Evolutionary conservation across 2,329 filamentous ascomycete genomes (phyloP), one percentile per base, ranked within the genome.

Genomic region (Monosporascus sp.): DNA sequence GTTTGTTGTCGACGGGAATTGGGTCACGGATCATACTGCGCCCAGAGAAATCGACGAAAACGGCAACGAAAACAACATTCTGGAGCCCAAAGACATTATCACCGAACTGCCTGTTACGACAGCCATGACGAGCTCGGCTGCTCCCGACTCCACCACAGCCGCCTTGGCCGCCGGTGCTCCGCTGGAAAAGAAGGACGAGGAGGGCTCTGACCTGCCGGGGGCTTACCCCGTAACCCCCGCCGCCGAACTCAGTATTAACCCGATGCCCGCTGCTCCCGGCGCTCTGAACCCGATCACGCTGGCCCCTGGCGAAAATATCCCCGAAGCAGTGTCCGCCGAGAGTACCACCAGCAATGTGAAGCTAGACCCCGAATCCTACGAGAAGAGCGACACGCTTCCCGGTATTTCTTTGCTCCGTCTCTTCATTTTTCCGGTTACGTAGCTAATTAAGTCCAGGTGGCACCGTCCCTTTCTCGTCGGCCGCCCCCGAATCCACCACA

Each of bases 1-100:
- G 93, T 99, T 96, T 72, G 89, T 99, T 64, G 93, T 97, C 61
- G 90, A 99, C 80, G 90, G 89, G 62, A 83, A 82, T 63, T 99
- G 94, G 94, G 85, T 85, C 49, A 88, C 86, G 70, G 92, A 97
- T 73, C 83, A 86, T 64, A 84, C 85, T 54, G 88, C 86, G 43
- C 88, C 89, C 55, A 86, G 88, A 73, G 92, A 97, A 74, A 83
- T 84, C 66, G 93, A 97, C 77, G 80, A 82, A 60, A 79, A 85
- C 65, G 88, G 89, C 65, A 96, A 93, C 80, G 78, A 91, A 65
- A 97, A 97, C 81, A 97, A 97, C 83, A 85, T 97, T 59, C 81
- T 99, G 53, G 81, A 82, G 41, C 84, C 88, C 54, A 82, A 90
- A 58, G 81, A 90, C 67, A 87, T 96, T 50, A 62, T 71, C 56